Base-by-base conservation (phyloP, 169 alveolate genomes). In the Plasmodium relictum region DNA sequence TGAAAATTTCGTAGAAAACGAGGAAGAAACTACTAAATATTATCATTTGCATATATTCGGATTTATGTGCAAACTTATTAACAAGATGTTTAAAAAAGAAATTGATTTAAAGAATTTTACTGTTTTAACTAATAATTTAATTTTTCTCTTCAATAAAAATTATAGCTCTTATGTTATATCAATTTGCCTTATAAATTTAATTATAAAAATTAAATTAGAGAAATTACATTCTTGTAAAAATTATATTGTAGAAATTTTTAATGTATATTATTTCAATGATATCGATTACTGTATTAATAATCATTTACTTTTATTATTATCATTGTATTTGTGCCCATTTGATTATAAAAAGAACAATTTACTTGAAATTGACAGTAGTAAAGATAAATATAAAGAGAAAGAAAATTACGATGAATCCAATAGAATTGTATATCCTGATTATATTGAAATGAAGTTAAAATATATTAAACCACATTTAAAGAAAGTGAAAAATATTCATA, bases 181-280 rank as follows among this genome's bases (percentile, higher is more conserved):
- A 4, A 70, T 83, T 26, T 54, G 83, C 50, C 39, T 83, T 39
- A 24, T 83, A 22, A 83, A 83, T 31, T 68, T 83, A 37, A 56
- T 83, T 42, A 83, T 69, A 83, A 83, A 83, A 69, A 83, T 83
- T 14, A 68, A 58, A 37, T 22, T 83, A n/a, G 85, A 83, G 37
- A 69, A 69, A 22, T 20, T 83, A 18, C 41, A 83, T n/a, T 61
- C 70, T 12, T 83, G 85, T 44, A 83, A 41, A 56, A 41, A 66
- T 41, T 70, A 83, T 42, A 37, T 83, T 9, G 14, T 42, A 8
- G 91, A 83, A 26, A 69, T 83, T 56, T 56, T 71, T 3, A 39
- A 69, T 26, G 61, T 69, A 3, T 69, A 66, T 45, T 56, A 52
- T 83, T 52, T 31, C 18, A 54, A 20, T 72, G 91, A 70, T 44